Base-by-base conservation (phyloP, 371 early-diverging fungal species). In the Mucor piriformis region DNA sequence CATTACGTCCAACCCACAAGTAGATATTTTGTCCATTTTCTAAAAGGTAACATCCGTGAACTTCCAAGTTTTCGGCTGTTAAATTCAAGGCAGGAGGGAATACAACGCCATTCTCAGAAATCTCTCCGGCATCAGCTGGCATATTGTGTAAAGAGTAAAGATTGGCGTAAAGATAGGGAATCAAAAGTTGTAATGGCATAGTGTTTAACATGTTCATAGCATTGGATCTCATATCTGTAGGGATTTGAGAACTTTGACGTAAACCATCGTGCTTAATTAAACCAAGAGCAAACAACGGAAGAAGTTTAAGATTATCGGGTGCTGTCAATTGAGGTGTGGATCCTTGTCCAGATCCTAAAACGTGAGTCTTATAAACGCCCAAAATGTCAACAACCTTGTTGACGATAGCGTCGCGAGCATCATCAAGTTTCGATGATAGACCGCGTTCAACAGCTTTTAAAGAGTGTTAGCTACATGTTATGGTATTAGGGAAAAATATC, bases 351-450 rank as follows among this genome's bases (percentile, higher is more conserved):
- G 88, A 83, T 3, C 86, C 81, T 12, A 85, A 79, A 27, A 94
- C 87, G 54, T 87, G 84, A 4, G 89, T 78, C 80, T 95, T 95
- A 77, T 92, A 96, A 1, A 90, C 90, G 25, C 87, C 86, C 18
- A 97, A 64, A 12, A 98, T 81, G 63, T 97, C 98, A 29, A 87
- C 79, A 1, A 88, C 60, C 77, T 95, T 96, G 82, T 93, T 88
- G 33, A 90, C 82, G 55, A 98, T 74, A 0, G 95, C 95, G 55
- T 98, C 97, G 35, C 98, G 84, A 13, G 97, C 97, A 76, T 95
- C 96, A 62, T 96, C 97, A 58, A 98, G 67, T 59, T 95, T 95
- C 10, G 93, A 88, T 20, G 86, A 83, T 50, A 95, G 67, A 1
- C 89, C 89, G 33, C 95, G 83, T 58, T 98, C 98, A 6, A 95